Evolutionary conservation across 2,329 filamentous ascomycete genomes (phyloP).

Genomic region (Cytospora piceicola): DNA sequence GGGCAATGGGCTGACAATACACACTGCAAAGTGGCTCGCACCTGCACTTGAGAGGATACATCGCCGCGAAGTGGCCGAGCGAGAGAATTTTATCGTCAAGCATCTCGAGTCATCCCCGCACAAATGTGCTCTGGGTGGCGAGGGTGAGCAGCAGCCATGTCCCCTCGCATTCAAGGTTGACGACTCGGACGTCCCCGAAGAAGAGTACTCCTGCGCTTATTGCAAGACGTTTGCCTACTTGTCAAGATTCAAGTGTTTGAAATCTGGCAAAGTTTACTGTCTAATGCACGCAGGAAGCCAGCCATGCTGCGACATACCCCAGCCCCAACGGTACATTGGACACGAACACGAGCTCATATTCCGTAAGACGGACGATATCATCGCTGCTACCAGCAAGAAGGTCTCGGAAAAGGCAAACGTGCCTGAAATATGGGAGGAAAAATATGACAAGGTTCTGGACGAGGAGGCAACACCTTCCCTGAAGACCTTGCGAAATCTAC

Average conservation of each 20-base stretch:
- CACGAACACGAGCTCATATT: constrained; percentile 76
- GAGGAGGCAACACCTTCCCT: constrained; percentile 84
- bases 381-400: constrained; percentile 70
- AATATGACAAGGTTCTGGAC: constrained; percentile 81
- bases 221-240: constrained; percentile 94
- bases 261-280: constrained; percentile 80
- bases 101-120: constrained; percentile 62
- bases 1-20: constrained; percentile 68
- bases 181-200: constrained; percentile 79
- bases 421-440: constrained; percentile 88
- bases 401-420: constrained; percentile 84
- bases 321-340: constrained; percentile 69
- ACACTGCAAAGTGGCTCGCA: constrained; percentile 92
- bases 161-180: constrained; percentile 66
- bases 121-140: constrained; percentile 55
- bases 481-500: constrained; percentile 79
- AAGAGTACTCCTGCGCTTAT: constrained; percentile 88
- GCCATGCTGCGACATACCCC: constrained; percentile 75
- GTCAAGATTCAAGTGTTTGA: constrained; percentile 85
- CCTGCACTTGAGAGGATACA: constrained; percentile 82
- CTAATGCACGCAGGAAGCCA: constrained; percentile 78
- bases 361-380: constrained; percentile 73
- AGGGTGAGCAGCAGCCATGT: constrained; percentile 54
- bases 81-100: constrained; percentile 69
- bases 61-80: constrained; percentile 70